Percentiles rank a stretch among this genome's conserved stretches.
These are phyloP conservation scores for Ogataea haglerorum DNA, from an alignment of 805 yeast species.

Conservation along the genomic window DNA sequence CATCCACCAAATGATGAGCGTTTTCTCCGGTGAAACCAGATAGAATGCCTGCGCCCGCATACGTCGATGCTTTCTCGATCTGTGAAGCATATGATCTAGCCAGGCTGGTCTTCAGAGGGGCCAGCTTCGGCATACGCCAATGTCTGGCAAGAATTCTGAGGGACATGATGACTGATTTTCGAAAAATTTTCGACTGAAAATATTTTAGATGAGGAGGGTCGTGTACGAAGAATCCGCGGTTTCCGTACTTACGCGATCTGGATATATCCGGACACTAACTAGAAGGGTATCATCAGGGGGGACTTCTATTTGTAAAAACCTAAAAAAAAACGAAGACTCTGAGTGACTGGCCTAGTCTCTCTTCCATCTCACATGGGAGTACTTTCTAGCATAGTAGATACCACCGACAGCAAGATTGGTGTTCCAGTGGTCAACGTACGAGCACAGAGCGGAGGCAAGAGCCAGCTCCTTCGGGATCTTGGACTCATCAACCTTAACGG, in stretches of 20 bases:
- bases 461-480: conserved; percentile 59
- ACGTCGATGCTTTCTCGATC: conserved; percentile 34
- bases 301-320: conserved; percentile 15
- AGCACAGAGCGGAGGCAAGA: conserved; percentile 54
- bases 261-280: conserved; percentile 21
- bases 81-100: conserved; percentile 24
- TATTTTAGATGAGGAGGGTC: conserved; percentile 21
- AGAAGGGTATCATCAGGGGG: conserved; percentile 5
- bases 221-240: conserved; percentile 24
- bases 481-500: conserved; percentile 49
- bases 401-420: conserved; percentile 62
- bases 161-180: conserved; percentile 11
- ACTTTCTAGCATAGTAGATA: conserved; percentile 53
- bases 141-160: conserved; percentile 15
- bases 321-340: conserved; percentile 7
- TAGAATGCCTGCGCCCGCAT: conserved; percentile 63
- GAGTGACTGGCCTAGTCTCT: conserved; percentile 36
- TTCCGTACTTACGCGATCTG: conserved; percentile 28
- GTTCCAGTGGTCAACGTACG: conserved; percentile 67
- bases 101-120: conserved; percentile 3
- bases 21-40: conserved; percentile 56
- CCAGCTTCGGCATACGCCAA: conserved; percentile 7
- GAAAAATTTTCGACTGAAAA: conserved; percentile 16
- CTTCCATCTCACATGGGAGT: conserved; percentile 51
- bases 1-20: conserved; percentile 71